These are phyloP conservation scores for Pythium aristosporum DNA, from an alignment of 352 stramenopile genomes.

Conservation along the genomic window DNA sequence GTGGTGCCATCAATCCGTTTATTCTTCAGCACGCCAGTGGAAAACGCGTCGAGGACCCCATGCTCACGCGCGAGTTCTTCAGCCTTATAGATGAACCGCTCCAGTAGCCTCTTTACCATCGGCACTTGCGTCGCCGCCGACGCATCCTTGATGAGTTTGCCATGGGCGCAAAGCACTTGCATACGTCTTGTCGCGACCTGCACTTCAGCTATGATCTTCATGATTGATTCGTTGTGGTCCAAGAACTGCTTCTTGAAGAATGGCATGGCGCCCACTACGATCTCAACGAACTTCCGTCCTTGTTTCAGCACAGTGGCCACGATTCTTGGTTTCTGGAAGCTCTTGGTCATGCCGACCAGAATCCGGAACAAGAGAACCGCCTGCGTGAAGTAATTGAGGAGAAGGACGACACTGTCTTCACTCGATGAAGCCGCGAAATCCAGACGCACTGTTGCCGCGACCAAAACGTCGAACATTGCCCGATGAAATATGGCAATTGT, in stretches of 20 bases:
- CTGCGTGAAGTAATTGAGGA: constrained; percentile 57
- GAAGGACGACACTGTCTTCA: constrained; percentile 26
- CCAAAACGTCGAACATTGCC: constrained; percentile 48
- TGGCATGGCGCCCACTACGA: constrained; percentile 48
- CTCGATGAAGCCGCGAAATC: constrained; percentile 29
- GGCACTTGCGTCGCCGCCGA: constrained; percentile 54
- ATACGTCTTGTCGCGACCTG: constrained; percentile 61
- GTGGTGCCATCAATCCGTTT: constrained; percentile 64
- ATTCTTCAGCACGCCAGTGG: constrained; percentile 65
- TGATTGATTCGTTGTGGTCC: constrained; percentile 40
- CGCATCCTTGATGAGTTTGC: constrained; percentile 57
- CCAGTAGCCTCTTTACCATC: constrained; percentile 62
- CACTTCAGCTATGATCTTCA: constrained; percentile 53
- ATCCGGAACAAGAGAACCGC: constrained; percentile 60
- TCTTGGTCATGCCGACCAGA: constrained; percentile 58
- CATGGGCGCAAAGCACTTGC: constrained; percentile 62
- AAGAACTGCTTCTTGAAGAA: constrained; percentile 57
- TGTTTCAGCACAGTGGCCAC: constrained; percentile 52
- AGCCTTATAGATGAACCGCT: constrained; percentile 55
- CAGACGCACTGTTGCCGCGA: constrained; percentile 35
- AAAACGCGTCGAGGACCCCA: constrained; percentile 55
- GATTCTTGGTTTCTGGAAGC: constrained; percentile 50
- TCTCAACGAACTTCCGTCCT: constrained; percentile 53
- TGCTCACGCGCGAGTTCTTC: constrained; percentile 58
- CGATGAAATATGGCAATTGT: constrained; percentile 45